Evolutionary conservation across 2,329 filamentous ascomycete genomes (phyloP), one percentile per base, ranked within the genome.

Genomic region (Hymenoscyphus repandus): DNA sequence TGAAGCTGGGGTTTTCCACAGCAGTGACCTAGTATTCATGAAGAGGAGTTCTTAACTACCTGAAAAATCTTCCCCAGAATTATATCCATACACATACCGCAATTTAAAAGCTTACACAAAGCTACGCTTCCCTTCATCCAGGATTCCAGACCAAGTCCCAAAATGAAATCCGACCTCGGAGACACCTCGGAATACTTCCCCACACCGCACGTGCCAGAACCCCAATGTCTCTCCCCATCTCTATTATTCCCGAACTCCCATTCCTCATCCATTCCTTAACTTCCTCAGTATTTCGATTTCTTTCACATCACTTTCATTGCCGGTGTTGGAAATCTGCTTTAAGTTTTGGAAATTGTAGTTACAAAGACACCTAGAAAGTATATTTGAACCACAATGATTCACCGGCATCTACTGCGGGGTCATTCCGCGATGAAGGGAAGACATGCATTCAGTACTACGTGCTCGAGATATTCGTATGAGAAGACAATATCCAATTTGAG

Each of bases 401-500:
- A 27, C 13, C 33, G 2, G 6, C 10, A 5, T 6, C 18, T 45
- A 33, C 15, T 45, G 56, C 60, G 56, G 53, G 56, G 55, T 59
- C 39, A 41, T 42, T 22, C 22, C 43, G n/a, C n/a, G n/a, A n/a
- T n/a, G n/a, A n/a, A n/a, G n/a, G 20, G 33, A 45, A 48, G 15
- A 48, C 34, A 9, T 34, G 36, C 13, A 7, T 64, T 62, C 48
- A 53, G 57, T 41, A 59, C 48, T 22, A 52, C 56, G 18, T 17
- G 49, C 9, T 42, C 49, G n/a, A 44, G 42, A 11, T 11, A 37
- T 38, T 43, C 37, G 48, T 69, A 68, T 55, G 69, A 69, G 33
- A 77, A 83, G 60, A 87, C 84, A 0, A 76, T 86, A 32, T 70
- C 72, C 3, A 86, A 87, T 60, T 70, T 88, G 52, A 83, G 78